Evolutionary conservation across 306 rosid genomes (phyloP).

Genomic region (Glycine soja): DNA sequence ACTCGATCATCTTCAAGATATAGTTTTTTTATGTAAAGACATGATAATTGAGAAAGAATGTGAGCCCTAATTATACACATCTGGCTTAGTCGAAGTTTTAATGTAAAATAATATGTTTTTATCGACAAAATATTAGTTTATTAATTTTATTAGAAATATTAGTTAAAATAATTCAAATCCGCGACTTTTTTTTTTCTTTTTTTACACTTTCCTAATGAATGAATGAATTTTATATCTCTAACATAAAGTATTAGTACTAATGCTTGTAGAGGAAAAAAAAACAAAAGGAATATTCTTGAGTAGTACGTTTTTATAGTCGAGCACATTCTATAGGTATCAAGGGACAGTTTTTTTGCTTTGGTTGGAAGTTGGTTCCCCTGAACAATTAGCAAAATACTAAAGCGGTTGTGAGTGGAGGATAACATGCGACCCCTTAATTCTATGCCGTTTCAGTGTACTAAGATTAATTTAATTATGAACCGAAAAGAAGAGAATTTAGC

Average conservation of each 20-base stretch:
- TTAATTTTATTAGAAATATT: too few relatives aligned
- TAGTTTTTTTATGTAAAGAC: background rate
- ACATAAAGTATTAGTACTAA: background rate
- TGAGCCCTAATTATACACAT: background rate
- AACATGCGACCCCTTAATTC: slow-evolving; percentile 59
- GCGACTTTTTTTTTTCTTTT: too few relatives aligned
- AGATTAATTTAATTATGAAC: slow-evolving; percentile 26
- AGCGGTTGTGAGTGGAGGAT: slow-evolving; percentile 59
- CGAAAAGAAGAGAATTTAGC: slow-evolving; percentile 48
- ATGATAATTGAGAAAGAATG: background rate
- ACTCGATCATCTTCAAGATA: background rate
- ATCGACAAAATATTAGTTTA: too few relatives aligned
- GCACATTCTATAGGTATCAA: slow-evolving; percentile 40
- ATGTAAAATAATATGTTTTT: too few relatives aligned
- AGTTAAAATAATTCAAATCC: too few relatives aligned
- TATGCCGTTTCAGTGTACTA: slow-evolving; percentile 40
- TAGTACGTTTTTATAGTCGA: slow-evolving; percentile 60
- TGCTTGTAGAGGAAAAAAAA: background rate
- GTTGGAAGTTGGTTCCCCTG: slow-evolving; percentile 50
- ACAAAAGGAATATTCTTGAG: slow-evolving; percentile 47
- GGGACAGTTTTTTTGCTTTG: slow-evolving; percentile 43
- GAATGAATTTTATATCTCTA: background rate
- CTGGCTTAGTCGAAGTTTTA: background rate
- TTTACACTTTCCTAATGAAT: too few relatives aligned
- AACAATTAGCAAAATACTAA: slow-evolving; percentile 47